Conservation (phyloP, 257 asterid species). For the Nemophila menziesii region DNA sequence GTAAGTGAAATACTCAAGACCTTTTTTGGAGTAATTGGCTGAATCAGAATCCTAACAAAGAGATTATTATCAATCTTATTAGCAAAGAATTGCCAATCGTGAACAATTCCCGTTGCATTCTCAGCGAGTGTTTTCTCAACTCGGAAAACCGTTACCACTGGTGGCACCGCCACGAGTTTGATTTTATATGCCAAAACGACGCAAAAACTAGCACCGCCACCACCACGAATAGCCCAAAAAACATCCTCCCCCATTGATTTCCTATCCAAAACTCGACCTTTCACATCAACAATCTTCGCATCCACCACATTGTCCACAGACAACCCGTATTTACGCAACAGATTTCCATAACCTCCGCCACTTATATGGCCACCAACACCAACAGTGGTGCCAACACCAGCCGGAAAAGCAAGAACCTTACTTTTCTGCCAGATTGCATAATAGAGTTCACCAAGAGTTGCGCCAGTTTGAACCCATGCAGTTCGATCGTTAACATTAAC, state of each 20-base stretch:
- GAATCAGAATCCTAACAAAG: conserved; percentile 18
- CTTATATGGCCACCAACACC: conserved; percentile 18
- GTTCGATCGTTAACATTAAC: conserved; percentile 8
- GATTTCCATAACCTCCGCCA: conserved; percentile 25
- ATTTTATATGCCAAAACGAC: conserved; percentile 21
- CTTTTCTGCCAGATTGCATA: conserved; percentile 22
- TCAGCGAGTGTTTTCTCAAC: conserved; percentile 4
- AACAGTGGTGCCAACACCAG: conserved; percentile 20
- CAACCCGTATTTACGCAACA: conserved; percentile 23
- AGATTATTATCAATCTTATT: conserved; percentile 15
- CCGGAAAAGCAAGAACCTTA: conserved; percentile 24
- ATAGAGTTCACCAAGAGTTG: conserved; percentile 22
- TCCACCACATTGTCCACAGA: conserved; percentile 21
- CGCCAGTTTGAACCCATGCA: conserved; percentile 29
- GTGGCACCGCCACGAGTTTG: conserved; percentile 21
- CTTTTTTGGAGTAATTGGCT: conserved; percentile 6
- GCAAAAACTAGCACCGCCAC: conserved; percentile 35
- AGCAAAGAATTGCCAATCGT: conserved; percentile 11
- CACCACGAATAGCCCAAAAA: conserved; percentile 34
- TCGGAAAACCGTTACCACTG: conserved; percentile 14
- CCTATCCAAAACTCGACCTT: conserved; percentile 19
- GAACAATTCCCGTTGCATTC: conserved; percentile 12
- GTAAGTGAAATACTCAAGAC: too few species aligned
- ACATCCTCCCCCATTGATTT: conserved; percentile 29
- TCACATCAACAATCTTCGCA: conserved; percentile 23